Conservation (phyloP, 1,284 basidiomycete species). For the Cutaneotrichosporon dermatis region DNA sequence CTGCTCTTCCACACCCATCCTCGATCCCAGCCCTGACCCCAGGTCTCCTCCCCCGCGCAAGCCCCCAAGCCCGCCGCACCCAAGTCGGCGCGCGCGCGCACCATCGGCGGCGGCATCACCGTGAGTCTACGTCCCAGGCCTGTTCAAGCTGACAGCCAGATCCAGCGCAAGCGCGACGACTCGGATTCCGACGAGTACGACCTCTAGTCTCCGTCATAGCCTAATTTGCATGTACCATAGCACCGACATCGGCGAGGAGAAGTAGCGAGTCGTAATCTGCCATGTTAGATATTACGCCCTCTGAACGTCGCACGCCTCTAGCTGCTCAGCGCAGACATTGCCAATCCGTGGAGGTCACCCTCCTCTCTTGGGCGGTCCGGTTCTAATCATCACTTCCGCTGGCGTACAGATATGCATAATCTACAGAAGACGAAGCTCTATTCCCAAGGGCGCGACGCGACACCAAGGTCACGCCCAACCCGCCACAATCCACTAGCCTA, state of each 20-base stretch:
- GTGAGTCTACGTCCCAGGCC: slow-evolving; percentile 25
- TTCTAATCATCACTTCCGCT: no score
- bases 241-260: neutral
- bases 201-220: slow-evolving; percentile 22
- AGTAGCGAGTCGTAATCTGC: no score
- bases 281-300: no score
- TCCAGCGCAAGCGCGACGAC: slow-evolving; percentile 48
- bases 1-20: no score
- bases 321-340: no score
- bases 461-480: no score
- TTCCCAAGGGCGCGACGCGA: no score
- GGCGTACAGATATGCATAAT: neutral
- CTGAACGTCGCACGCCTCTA: no score
- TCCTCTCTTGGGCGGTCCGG: neutral
- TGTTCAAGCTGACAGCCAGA: slow-evolving; percentile 24
- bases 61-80: slow-evolving; percentile 28
- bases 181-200: slow-evolving; percentile 51
- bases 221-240: neutral
- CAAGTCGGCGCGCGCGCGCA: slow-evolving; percentile 35
- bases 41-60: slow-evolving; percentile 40
- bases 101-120: slow-evolving; percentile 45
- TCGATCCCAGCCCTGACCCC: slow-evolving; percentile 5
- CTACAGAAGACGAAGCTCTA: neutral
- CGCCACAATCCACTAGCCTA: neutral
- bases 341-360: no score